Evolutionary conservation across 2,329 filamentous ascomycete species (phyloP), one percentile per base, ranked within the genome.

Genomic region (Xylariaceae sp.): DNA sequence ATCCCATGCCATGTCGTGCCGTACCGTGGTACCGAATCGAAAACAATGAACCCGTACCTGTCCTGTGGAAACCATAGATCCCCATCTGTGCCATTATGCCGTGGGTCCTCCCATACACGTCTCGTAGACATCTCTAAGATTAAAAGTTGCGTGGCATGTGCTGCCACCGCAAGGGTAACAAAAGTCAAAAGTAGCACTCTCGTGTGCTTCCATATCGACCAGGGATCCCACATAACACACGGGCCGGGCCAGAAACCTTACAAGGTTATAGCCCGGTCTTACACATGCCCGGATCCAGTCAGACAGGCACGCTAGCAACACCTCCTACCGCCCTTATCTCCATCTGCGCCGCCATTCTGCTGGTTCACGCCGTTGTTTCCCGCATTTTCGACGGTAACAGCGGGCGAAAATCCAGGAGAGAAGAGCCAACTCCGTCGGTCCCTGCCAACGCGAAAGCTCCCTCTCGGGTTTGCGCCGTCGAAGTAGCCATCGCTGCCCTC

Each of bases 341-440:
- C 61, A 4, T 58, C 55, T 2, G 2, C 45, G 13, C 60, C 56
- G 2, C 58, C 53, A 15, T 32, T 44, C 45, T 60, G 61, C 32
- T 54, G 49, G 22, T 66, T 65, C 1, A 54, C 60, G 3, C 47
- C 56, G 7, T 67, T 70, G 7, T 51, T 53, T 2, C 48, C 65
- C 22, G 68, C 70, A 37, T 73, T 74, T 51, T 87, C 78, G 26
- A 80, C 67, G 2, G 76, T 74, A 4, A 81, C 70, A 10, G 76
- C 73, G 1, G 79, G 78, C 10, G 76, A 77, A 61, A 83, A 82
- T 1, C 67, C 71, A 0, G 79, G 78, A 1, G 78, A 76, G 61
- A 84, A 83, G 21, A 83, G 65, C 81, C 81, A 84, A 66, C 80
- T 83, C 41, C 80, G 70, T 37, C 81, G 68, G 62, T 84, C 81